These are phyloP conservation scores for Melocanna baccifera DNA, from an alignment of 176 grass and related monocot genomes.

Conservation along the genomic window DNA sequence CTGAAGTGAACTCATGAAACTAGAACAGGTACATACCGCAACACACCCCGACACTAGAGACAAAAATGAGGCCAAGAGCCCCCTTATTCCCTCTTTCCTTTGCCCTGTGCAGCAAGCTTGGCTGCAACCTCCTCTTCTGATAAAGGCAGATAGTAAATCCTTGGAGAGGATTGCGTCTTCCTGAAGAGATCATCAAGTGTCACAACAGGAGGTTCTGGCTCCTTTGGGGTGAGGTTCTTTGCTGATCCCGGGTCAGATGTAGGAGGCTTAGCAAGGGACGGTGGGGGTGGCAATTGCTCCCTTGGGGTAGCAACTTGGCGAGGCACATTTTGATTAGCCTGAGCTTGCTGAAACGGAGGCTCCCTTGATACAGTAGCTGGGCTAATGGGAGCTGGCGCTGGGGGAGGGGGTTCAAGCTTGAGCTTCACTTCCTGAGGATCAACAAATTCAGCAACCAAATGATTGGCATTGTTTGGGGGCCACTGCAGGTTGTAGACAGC, in stretches of 20 bases:
- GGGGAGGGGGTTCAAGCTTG: slow-evolving; percentile 49
- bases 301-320: slow-evolving; percentile 39
- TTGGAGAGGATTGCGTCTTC: slow-evolving; percentile 81
- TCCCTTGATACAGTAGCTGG: slow-evolving; percentile 37
- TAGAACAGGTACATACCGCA: slow-evolving; percentile 10
- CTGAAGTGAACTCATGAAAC: background rate
- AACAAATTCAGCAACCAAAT: slow-evolving; percentile 86
- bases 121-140: slow-evolving; percentile 81
- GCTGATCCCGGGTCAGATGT: slow-evolving; percentile 17
- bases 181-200: slow-evolving; percentile 96
- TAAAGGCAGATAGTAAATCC: slow-evolving; percentile 94
- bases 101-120: slow-evolving; percentile 60
- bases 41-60: background rate
- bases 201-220: slow-evolving; percentile 72
- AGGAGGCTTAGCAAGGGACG: slow-evolving; percentile 39
- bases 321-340: slow-evolving; percentile 38
- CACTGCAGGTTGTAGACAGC: slow-evolving; percentile 94
- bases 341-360: slow-evolving; percentile 44
- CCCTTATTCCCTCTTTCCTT: slow-evolving; percentile 45
- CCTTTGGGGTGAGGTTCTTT: slow-evolving; percentile 67
- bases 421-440: slow-evolving; percentile 86
- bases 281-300: slow-evolving; percentile 62
- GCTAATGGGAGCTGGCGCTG: slow-evolving; percentile 36
- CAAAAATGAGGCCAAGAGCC: background rate
- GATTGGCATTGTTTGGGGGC: slow-evolving; percentile 88